A percentile compares a stretch with the other conserved stretches of the same genome.
phyloP scores from a whole-genome alignment of 768 basidiomycete species.

The Suillus clintonianus region DNA sequence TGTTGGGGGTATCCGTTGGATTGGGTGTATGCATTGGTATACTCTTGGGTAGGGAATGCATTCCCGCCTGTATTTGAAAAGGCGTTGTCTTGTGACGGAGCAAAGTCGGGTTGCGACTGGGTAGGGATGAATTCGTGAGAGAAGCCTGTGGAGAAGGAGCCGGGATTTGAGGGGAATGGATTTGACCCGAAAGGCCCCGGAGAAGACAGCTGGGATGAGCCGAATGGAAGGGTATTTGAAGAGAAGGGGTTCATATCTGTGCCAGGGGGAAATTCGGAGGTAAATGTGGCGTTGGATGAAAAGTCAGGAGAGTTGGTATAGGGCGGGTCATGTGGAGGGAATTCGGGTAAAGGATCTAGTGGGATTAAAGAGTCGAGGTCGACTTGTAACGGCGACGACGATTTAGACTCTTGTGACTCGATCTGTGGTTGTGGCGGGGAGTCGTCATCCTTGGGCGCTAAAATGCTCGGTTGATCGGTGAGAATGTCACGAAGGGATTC shows the following conservation, averaged over 20 bases:
- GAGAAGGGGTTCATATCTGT: background rate
- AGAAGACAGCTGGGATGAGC: background rate
- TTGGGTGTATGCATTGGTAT: background rate
- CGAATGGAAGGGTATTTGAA: background rate
- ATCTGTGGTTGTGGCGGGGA: background rate
- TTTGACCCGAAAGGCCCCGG: background rate
- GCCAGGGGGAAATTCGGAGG: background rate
- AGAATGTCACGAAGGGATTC: background rate
- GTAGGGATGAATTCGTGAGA: background rate
- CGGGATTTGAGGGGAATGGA: background rate
- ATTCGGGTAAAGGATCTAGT: constrained; percentile 21
- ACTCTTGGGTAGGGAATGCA: background rate
- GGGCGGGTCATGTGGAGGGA: background rate
- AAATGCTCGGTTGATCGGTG: constrained; percentile 8
- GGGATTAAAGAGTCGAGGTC: constrained; percentile 30
- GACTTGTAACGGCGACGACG: constrained; percentile 10
- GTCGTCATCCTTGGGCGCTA: constrained; percentile 9
- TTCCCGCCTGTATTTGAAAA: background rate
- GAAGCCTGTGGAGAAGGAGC: background rate
- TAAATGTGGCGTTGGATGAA: background rate
- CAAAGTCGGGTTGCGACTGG: background rate
- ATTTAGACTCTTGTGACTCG: too few relatives aligned
- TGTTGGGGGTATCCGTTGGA: constrained; percentile 1
- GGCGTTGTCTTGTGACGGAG: background rate
- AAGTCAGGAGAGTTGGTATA: background rate